These are phyloP conservation scores for Clavaria fumosa DNA, from an alignment of 768 basidiomycete genomes.

Conservation along the genomic window DNA sequence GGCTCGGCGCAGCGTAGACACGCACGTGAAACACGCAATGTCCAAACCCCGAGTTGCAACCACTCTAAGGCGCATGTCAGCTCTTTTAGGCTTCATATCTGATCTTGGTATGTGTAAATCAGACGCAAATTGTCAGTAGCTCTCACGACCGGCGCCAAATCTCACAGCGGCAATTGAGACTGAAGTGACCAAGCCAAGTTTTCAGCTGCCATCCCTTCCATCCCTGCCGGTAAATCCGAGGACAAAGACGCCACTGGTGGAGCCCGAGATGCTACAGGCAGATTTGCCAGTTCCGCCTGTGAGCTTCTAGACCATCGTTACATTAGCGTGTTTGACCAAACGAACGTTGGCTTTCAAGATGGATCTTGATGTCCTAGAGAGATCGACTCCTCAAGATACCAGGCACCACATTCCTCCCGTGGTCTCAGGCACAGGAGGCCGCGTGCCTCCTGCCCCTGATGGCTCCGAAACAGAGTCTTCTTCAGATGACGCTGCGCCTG, in stretches of 20 bases:
- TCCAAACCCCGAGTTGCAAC: constrained; percentile 55
- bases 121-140: too few relatives aligned
- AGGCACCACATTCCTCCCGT: constrained; percentile 6
- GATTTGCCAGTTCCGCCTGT: too few relatives aligned
- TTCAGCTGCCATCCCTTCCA: neutral
- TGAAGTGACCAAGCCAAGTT: neutral
- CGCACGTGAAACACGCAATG: constrained; percentile 56
- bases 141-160: too few relatives aligned
- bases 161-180: too few relatives aligned
- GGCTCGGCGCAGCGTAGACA: constrained; percentile 52
- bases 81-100: constrained; percentile 50
- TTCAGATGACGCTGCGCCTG: constrained; percentile 16
- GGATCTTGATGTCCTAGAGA: too few relatives aligned
- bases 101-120: constrained; percentile 42
- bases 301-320: too few relatives aligned
- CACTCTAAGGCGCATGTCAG: constrained; percentile 52
- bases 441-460: constrained; percentile 9
- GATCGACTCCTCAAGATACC: constrained; percentile 6
- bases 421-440: neutral
- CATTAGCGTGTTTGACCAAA: too few relatives aligned
- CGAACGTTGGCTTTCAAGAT: too few relatives aligned
- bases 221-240: neutral
- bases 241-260: neutral
- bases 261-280: neutral
- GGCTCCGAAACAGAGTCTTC: constrained; percentile 36